Evolutionary conservation across 2,329 filamentous ascomycete genomes (phyloP), one percentile per base, ranked within the genome.

Genomic region (Aspergillaceae sp.): DNA sequence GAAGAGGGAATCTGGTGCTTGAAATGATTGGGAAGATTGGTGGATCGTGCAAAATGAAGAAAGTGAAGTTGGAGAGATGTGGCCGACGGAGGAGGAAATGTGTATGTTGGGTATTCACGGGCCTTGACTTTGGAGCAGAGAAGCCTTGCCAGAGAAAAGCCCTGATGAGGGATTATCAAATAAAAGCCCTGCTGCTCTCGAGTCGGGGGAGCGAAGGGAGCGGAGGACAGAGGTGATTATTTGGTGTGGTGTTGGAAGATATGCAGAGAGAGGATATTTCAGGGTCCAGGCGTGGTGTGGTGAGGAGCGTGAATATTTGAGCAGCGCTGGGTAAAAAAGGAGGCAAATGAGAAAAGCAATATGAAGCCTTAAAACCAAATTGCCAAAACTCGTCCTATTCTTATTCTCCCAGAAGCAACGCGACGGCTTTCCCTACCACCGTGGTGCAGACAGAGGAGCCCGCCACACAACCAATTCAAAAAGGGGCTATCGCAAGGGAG

Each of bases 1-100:
- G 56, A 56, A 59, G 59, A 64, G 60, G 60, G 60, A 63, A 57
- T 59, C 58, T 68, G 67, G 62, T 68, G 64, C 57, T 65, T 59
- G 54, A 49, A 55, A 51, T 50, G 55, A 55, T 52, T 56, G 52
- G 52, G 57, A 54, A 53, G 49, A 49, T 46, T 19, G 59, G 58
- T 55, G 53, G 57, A 48, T 58, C 51, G 56, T 65, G 59, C 64
- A 60, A 48, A 57, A 50, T 55, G 57, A 53, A 65, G 59, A 57
- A 59, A 57, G 54, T 61, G 59, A 57, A 57, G 59, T 57, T 69
- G 65, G 60, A 53, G 57, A 56, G 53, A 61, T 50, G 8, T 6
- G 56, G 61, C 51, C 60, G 61, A 53, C 48, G 56, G 53, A 55
- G 48, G 19, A 27, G 28, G 47, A 53, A 56, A 55, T 55, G 53